Conservation (phyloP, 2,329 filamentous ascomycete species). For the Diaporthe ampelina region DNA sequence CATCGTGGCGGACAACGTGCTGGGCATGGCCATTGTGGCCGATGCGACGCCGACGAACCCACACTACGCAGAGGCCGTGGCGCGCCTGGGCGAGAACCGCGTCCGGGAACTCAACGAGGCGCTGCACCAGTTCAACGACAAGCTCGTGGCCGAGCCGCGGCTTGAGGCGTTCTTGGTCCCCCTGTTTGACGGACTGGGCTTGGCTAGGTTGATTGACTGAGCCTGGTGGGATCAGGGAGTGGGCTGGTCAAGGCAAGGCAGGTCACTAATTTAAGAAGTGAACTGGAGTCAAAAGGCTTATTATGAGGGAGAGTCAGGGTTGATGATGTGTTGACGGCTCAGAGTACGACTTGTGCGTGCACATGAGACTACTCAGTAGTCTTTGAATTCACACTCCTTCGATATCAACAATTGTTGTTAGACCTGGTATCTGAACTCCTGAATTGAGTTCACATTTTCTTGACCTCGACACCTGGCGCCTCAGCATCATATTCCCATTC, state of each 20-base stretch:
- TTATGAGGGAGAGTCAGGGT: not conserved
- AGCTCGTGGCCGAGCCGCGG: slow-evolving; percentile 47
- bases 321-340: not conserved
- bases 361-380: not conserved
- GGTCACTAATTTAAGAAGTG: not conserved
- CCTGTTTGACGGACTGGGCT: slow-evolving; percentile 55
- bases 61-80: slow-evolving; percentile 25
- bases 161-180: slow-evolving; percentile 55
- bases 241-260: not conserved
- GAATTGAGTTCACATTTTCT: not conserved
- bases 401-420: not conserved
- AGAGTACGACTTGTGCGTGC: not conserved
- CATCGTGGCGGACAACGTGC: slow-evolving; percentile 68
- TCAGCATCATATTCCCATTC: slow-evolving; percentile 15
- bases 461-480: not conserved
- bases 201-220: slow-evolving; percentile 48
- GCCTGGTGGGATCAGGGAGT: not conserved
- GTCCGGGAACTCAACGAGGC: slow-evolving; percentile 29
- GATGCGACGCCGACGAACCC: slow-evolving; percentile 53
- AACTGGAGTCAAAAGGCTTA: not conserved
- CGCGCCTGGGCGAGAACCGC: slow-evolving; percentile 33
- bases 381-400: not conserved
- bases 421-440: not conserved
- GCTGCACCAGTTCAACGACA: slow-evolving; percentile 53
- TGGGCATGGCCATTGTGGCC: slow-evolving; percentile 63